A percentile compares a stretch with the other conserved stretches of the same genome.
These are phyloP conservation scores for Suillus clintonianus DNA, from an alignment of 768 basidiomycete species.

Conservation along the genomic window DNA sequence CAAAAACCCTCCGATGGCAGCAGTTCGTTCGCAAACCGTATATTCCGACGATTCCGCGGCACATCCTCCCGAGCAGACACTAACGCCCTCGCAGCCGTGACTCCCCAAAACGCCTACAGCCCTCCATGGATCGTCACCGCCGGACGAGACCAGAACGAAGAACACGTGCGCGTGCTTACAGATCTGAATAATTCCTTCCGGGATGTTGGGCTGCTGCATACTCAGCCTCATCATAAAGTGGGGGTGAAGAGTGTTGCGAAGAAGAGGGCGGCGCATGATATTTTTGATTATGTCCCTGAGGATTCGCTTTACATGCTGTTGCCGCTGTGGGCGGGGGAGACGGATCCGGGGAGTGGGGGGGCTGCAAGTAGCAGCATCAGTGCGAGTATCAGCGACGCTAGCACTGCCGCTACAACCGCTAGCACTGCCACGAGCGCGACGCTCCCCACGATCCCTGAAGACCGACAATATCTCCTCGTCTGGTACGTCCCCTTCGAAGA, in stretches of 20 bases:
- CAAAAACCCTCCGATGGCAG: constrained; percentile 23
- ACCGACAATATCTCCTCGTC: constrained; percentile 74
- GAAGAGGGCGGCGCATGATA: constrained; percentile 33
- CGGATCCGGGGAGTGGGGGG: constrained; percentile 41
- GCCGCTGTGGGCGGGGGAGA: constrained; percentile 82
- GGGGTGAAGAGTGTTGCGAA: constrained; percentile 19
- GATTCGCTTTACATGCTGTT: constrained; percentile 82
- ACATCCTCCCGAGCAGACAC: constrained; percentile 20
- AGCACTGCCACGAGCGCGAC: constrained; percentile 30
- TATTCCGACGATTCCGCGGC: constrained; percentile 23
- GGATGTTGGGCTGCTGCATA: constrained; percentile 76
- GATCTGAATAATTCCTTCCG: constrained; percentile 76
- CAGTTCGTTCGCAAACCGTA: constrained; percentile 20
- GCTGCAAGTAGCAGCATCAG: not conserved
- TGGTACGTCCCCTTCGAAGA: constrained; percentile 67
- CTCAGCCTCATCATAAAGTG: constrained; percentile 41
- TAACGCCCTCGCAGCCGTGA: constrained; percentile 21
- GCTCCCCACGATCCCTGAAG: constrained; percentile 43
- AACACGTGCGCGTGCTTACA: constrained; percentile 65
- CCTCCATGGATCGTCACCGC: constrained; percentile 70
- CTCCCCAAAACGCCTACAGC: constrained; percentile 35
- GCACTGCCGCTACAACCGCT: not conserved
- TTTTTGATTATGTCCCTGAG: constrained; percentile 63
- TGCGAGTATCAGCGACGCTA: not conserved
- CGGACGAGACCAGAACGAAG: constrained; percentile 65